Conservation (phyloP, 768 basidiomycete genomes). For the Crepidotus variabilis region DNA sequence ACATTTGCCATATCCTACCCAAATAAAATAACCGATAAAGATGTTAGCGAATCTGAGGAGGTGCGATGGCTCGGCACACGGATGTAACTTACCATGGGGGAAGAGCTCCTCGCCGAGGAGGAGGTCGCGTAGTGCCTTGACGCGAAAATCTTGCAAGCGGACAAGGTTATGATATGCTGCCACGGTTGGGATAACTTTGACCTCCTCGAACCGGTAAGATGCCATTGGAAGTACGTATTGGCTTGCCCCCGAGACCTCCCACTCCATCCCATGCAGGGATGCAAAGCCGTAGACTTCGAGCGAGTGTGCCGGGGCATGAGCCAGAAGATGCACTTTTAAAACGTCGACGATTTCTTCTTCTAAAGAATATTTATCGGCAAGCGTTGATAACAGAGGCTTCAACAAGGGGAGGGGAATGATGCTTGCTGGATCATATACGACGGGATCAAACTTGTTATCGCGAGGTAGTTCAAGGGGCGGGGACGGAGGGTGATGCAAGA, state of each 20-base stretch:
- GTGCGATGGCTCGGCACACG: neutral
- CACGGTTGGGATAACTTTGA: constrained; percentile 52
- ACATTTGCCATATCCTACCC: constrained; percentile 57
- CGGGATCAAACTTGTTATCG: constrained; percentile 25
- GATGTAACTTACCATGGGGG: constrained; percentile 48
- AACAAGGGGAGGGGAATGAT: constrained; percentile 67
- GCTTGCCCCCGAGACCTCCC: constrained; percentile 54
- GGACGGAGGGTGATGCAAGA: constrained; percentile 52
- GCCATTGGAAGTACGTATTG: constrained; percentile 57
- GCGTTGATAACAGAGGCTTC: constrained; percentile 43
- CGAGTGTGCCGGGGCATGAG: constrained; percentile 57
- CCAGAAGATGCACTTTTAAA: constrained; percentile 51
- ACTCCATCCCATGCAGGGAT: constrained; percentile 33
- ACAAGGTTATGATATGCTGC: constrained; percentile 62
- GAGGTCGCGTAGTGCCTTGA: constrained; percentile 46
- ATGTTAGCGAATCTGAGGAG: neutral
- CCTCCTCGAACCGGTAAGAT: constrained; percentile 46
- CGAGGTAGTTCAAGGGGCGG: constrained; percentile 34
- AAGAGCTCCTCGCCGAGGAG: constrained; percentile 62
- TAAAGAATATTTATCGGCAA: constrained; percentile 68
- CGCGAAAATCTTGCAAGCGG: constrained; percentile 54
- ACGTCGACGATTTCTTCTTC: constrained; percentile 37
- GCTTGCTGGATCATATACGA: constrained; percentile 36
- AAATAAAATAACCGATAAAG: constrained; percentile 1
- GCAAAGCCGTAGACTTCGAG: constrained; percentile 65